Evolutionary conservation across 129 eudicot genomes (phyloP), one percentile per base, ranked within the genome.

Genomic region (Flaveria bidentis): DNA sequence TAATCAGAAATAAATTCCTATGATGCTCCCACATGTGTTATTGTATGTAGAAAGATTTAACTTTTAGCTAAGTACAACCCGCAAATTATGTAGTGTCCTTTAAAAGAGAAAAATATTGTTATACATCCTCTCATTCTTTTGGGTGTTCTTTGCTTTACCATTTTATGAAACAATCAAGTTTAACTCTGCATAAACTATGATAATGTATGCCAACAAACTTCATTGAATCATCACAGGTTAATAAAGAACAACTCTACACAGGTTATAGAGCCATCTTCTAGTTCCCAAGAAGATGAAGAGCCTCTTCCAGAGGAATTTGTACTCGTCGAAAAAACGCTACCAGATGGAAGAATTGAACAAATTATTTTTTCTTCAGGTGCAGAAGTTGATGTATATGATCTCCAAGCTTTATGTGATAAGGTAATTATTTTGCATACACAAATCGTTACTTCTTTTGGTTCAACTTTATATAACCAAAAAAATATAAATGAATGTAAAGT

Each of bases 311-410:
- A 84, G 72, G 97, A 94, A 78, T 94, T 94, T 74, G 97, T 94
- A 76, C 90, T 94, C 4, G 88, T 84, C 72, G 97, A 94, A 74
- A 94, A 85, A 39, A 88, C 87, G 47, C 85, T 41, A 55, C 84
- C 90, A 33, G 96, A 94, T 84, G 98, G 96, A 71, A 69, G 78
- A 17, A 51, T 89, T 69, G 98, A 94, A 83, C 97, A 94, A 20
- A 91, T 91, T 72, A 89, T 94, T 18, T 94, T 94, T 76, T 94
- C 98, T 74, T 87, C 97, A n/a, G 98, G 90, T 81, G 98, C 90
- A 78, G 82, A 87, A 55, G 91, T 94, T 26, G 98, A 94, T 46
- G 84, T 94, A 69, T 87, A 94, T 82, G 90, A 89, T 68, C 89
- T 94, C 58, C 93, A 91, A 81, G 89, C 93, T 69, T 89, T 94